Base-by-base conservation (phyloP, 495 filamentous ascomycete genomes). In the Xanthoparmelia taractica region DNA sequence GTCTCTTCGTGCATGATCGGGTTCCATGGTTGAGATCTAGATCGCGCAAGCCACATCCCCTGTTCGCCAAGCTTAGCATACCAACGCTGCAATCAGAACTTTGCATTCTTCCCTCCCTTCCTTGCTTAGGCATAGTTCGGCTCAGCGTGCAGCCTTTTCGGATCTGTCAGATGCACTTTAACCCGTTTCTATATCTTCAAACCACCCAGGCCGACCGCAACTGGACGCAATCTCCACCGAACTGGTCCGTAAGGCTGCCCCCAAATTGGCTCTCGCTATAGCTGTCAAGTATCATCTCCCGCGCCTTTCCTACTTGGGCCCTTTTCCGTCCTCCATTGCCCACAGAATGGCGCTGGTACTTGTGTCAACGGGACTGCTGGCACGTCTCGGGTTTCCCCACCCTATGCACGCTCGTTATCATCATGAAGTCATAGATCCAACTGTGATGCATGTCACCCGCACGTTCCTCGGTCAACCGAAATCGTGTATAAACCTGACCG, bases 211-310 rank as follows among this genome's bases (percentile, higher is more conserved):
- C 5, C 5, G 45, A 17, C 48, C 25, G 48, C 48, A 13, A 52
- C 27, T 52, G 31, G 18, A 18, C 12, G 4, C 37, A 31, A 33
- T 1, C 41, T 61, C 36, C 34, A 38, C 59, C 59, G 59, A 61
- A 18, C 45, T 61, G 13, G 55, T 62, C 60, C 60, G 60, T 62
- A 37, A 62, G 60, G 48, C 48, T 62, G 48, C 27, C 8, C 13
- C 48, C 27, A 1, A 18, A 20, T n/a, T 45, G 0, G 18, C 20
- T 45, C 20, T n/a, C 20, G 18, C 20, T n/a, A 48, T 25, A 48
- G 0, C 45, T 23, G n/a, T 48, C 45, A 48, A 48, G 8, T 40
- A 25, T 1, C 15, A 4, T 52, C 27, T 31, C 27, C 48, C 7
- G 48, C 48, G 6, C 31, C 48, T 29, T 52, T 18, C 18, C 48